phyloP scores from a whole-genome alignment of 2,329 filamentous ascomycete genomes.

The Exophiala dermatitidis region DNA sequence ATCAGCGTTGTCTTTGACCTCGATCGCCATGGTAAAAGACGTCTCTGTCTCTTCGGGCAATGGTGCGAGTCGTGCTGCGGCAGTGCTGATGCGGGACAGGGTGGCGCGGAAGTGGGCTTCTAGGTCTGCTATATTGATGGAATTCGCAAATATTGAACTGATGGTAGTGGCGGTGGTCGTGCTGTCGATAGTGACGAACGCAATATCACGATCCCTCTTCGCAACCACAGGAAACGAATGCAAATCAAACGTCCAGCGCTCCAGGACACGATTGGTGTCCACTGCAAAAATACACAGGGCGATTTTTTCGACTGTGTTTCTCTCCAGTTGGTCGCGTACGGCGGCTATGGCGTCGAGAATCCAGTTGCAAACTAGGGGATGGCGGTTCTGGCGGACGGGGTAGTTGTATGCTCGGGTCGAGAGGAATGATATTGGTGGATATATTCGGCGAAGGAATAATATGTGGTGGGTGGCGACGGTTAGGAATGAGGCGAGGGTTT shows the following conservation, averaged over 20 bases:
- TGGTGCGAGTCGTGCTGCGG: slow-evolving; percentile 28
- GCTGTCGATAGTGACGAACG: slow-evolving; percentile 32
- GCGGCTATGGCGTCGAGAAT: slow-evolving; percentile 72
- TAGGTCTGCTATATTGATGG: slow-evolving; percentile 35
- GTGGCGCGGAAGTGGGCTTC: slow-evolving; percentile 45
- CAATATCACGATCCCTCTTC: slow-evolving; percentile 42
- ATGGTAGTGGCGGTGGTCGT: background rate
- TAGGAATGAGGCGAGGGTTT: slow-evolving; percentile 68
- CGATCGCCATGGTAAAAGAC: slow-evolving; percentile 44
- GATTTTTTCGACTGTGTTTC: slow-evolving; percentile 49
- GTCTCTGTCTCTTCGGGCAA: slow-evolving; percentile 21
- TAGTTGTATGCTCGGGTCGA: slow-evolving; percentile 75
- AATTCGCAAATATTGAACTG: slow-evolving; percentile 29
- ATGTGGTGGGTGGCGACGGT: slow-evolving; percentile 78
- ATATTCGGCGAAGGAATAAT: slow-evolving; percentile 72
- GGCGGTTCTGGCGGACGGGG: slow-evolving; percentile 74
- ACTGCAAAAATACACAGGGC: slow-evolving; percentile 51
- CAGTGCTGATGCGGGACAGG: slow-evolving; percentile 39
- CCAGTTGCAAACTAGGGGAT: slow-evolving; percentile 80
- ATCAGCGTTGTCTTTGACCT: slow-evolving; percentile 41
- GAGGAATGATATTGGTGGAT: slow-evolving; percentile 70
- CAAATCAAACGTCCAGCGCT: slow-evolving; percentile 57
- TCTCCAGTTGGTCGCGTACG: slow-evolving; percentile 61
- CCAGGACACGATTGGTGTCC: slow-evolving; percentile 46
- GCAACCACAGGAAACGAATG: slow-evolving; percentile 47